Percentiles rank a stretch among this genome's conserved stretches.
Evolutionary conservation across 768 basidiomycete genomes (phyloP).

Genomic region (Pisolithus albus): DNA sequence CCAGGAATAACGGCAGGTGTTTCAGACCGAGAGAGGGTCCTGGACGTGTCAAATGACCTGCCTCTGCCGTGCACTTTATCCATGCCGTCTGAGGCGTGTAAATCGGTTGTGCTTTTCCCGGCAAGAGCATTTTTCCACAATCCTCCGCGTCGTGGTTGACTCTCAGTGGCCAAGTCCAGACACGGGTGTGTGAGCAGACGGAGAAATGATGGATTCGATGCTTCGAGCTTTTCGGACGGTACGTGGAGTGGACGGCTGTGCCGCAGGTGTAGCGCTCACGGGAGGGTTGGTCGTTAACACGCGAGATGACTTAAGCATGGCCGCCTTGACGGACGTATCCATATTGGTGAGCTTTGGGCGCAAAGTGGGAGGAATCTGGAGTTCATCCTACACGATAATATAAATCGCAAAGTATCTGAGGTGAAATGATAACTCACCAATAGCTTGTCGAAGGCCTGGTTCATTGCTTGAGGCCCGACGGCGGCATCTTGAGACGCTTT

Average conservation of each 20-base stretch:
- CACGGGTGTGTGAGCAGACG: constrained; percentile 33
- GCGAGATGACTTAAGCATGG: constrained; percentile 85
- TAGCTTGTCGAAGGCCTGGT: constrained; percentile 74
- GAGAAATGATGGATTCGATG: constrained; percentile 61
- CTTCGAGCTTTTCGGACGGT: constrained; percentile 65
- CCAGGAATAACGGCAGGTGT: constrained; percentile 36
- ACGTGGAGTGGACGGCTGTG: constrained; percentile 43
- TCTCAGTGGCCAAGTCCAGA: constrained; percentile 33
- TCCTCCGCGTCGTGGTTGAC: constrained; percentile 16
- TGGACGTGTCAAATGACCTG: constrained; percentile 49
- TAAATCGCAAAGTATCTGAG: neutral
- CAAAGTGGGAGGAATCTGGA: constrained; percentile 76
- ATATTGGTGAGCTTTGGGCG: constrained; percentile 75
- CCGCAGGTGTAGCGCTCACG: constrained; percentile 11
- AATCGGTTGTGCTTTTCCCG: constrained; percentile 26
- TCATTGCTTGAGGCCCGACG: constrained; percentile 38
- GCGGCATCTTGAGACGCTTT: constrained; percentile 36
- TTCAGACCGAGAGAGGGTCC: constrained; percentile 49
- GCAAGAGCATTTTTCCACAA: constrained; percentile 22
- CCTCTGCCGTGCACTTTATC: constrained; percentile 49
- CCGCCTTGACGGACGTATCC: constrained; percentile 82
- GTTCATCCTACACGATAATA: constrained; percentile 56
- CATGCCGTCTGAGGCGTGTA: constrained; percentile 21
- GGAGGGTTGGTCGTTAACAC: constrained; percentile 42
- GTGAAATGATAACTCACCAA: constrained; percentile 44